A percentile compares a stretch with the other conserved stretches of the same genome.
These are phyloP conservation scores for Russula ochroleuca DNA, from an alignment of 768 basidiomycete genomes.

Conservation along the genomic window DNA sequence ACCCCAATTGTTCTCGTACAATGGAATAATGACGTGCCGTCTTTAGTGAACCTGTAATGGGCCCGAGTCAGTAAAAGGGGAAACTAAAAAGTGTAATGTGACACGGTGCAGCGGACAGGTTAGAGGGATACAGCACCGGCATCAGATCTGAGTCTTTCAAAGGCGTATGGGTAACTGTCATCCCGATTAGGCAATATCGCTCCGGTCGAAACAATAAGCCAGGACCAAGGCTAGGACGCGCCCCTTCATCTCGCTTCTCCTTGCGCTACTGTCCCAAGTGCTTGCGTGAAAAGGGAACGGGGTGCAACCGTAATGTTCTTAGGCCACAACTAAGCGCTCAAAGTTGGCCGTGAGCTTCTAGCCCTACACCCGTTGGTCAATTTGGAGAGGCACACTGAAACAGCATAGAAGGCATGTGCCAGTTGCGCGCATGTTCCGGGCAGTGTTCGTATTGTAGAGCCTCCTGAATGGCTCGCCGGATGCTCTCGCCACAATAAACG, in stretches of 20 bases:
- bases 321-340: neutral
- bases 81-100: constrained; percentile 18
- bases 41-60: constrained; percentile 8
- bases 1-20: constrained; percentile 23
- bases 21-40: constrained; percentile 16
- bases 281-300: constrained; percentile 3
- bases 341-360: neutral
- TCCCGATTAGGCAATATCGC: constrained; percentile 21
- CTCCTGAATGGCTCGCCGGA: neutral
- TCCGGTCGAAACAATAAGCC: constrained; percentile 22
- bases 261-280: neutral
- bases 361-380: neutral
- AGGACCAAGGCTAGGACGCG: too few relatives aligned
- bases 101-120: constrained; percentile 1
- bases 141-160: constrained; percentile 2
- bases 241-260: constrained; percentile 16
- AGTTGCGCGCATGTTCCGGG: neutral
- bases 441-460: neutral
- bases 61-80: constrained; percentile 18
- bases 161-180: neutral
- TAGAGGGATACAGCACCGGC: neutral
- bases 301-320: constrained; percentile 1
- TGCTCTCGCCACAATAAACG: constrained; percentile 7
- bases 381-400: neutral
- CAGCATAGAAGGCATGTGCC: neutral